A percentile compares a stretch with the other conserved stretches of the same genome.
phyloP scores from a whole-genome alignment of 495 filamentous ascomycete species.

The Penicillium pulvis region DNA sequence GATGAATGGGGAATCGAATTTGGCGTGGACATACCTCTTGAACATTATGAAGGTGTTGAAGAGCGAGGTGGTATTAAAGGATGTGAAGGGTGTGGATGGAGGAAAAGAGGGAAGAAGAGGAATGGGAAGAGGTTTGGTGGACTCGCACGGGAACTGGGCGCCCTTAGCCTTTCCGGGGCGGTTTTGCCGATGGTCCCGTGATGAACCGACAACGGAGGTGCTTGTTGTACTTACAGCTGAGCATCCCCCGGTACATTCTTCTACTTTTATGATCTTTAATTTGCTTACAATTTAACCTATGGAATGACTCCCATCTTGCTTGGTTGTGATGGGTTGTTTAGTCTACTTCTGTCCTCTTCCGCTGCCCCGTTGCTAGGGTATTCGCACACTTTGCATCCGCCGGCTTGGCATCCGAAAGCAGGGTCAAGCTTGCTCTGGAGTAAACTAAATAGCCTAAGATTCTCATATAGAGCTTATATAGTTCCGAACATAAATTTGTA shows the following conservation, averaged over 20 bases:
- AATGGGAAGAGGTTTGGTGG: slow-evolving; percentile 45
- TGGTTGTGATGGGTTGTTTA: slow-evolving; percentile 5
- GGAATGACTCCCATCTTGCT: neutral
- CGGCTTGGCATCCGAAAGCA: slow-evolving; percentile 46
- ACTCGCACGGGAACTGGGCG: slow-evolving; percentile 41
- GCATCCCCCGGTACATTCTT: neutral
- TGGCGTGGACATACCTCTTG: slow-evolving; percentile 69
- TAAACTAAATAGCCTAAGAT: neutral
- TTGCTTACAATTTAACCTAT: neutral
- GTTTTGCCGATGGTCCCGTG: slow-evolving; percentile 55
- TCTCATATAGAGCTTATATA: neutral
- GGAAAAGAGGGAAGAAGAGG: slow-evolving; percentile 43
- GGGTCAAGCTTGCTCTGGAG: slow-evolving; percentile 10
- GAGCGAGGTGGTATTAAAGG: slow-evolving; percentile 47
- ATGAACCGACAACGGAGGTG: slow-evolving; percentile 41
- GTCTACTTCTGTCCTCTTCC: slow-evolving; percentile 8
- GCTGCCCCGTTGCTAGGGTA: slow-evolving; percentile 29
- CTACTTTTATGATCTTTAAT: neutral
- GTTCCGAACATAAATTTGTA: neutral
- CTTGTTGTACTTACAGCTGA: slow-evolving; percentile 2
- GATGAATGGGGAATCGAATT: slow-evolving; percentile 19
- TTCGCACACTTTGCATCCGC: slow-evolving; percentile 40
- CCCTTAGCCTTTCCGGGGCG: slow-evolving; percentile 51
- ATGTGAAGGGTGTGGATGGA: slow-evolving; percentile 35
- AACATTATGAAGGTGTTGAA: slow-evolving; percentile 72